Percentiles rank a stretch among this genome's conserved stretches.
Evolutionary conservation across 2,329 filamentous ascomycete species (phyloP).

Genomic region (Hypoxylon sp.): DNA sequence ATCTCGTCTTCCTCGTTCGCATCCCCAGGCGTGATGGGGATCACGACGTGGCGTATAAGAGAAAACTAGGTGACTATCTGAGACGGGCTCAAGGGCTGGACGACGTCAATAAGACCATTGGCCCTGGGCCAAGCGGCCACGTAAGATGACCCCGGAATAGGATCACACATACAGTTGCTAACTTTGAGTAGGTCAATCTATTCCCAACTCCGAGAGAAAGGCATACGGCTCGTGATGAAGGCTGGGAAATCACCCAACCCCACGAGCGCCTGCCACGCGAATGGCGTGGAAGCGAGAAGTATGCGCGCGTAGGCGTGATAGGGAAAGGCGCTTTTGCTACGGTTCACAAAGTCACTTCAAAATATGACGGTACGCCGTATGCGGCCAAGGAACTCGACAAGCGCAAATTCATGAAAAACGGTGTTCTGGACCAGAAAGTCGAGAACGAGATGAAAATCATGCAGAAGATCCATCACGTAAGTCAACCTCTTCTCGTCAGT

Average conservation of each 20-base stretch:
- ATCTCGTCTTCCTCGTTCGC: constrained; percentile 86
- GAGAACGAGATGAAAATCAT: constrained; percentile 99
- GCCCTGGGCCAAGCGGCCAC: constrained; percentile 62
- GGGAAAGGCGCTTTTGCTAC: constrained; percentile 96
- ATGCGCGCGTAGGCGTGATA: constrained; percentile 84
- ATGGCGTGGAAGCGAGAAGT: constrained; percentile 87
- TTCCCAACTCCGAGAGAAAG: constrained; percentile 44
- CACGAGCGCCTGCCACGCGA: constrained; percentile 63
- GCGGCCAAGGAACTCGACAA: constrained; percentile 97
- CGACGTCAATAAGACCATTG: constrained; percentile 60
- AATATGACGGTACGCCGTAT: constrained; percentile 83
- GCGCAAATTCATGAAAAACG: constrained; percentile 91
- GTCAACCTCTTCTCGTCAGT: constrained; percentile 50
- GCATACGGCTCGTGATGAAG: constrained; percentile 28
- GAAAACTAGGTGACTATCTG: constrained; percentile 78
- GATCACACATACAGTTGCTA: constrained; percentile 24
- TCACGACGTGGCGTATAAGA: constrained; percentile 73
- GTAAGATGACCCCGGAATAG: constrained; percentile 48
- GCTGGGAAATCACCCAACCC: constrained; percentile 48
- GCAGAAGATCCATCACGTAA: constrained; percentile 83
- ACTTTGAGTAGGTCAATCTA: constrained; percentile 48
- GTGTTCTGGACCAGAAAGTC: constrained; percentile 87
- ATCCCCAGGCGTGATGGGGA: constrained; percentile 80
- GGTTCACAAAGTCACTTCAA: constrained; percentile 90
- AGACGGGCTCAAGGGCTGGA: constrained; percentile 51